phyloP scores from a whole-genome alignment of 2,329 filamentous ascomycete species.

The Colletotrichum nymphaeae region DNA sequence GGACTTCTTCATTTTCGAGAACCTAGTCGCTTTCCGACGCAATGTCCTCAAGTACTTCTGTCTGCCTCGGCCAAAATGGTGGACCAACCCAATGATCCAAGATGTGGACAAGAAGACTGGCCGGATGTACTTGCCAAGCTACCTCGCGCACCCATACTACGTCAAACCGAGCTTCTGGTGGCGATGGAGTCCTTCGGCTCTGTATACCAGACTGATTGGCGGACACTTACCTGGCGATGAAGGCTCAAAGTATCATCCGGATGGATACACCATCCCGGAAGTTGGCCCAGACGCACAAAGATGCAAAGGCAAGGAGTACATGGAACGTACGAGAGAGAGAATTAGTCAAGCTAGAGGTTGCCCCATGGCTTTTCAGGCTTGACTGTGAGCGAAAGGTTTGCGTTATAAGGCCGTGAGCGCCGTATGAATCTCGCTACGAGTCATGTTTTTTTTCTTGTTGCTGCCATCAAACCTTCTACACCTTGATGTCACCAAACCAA shows the following conservation, averaged over 20 bases:
- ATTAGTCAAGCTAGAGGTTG: conserved; percentile 11
- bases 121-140: conserved; percentile 52
- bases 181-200: conserved; percentile 58
- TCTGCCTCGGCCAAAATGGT: conserved; percentile 55
- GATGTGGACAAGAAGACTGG: conserved; percentile 51
- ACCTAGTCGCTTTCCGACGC: conserved; percentile 54
- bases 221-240: conserved; percentile 60
- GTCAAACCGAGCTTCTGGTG: conserved; percentile 60
- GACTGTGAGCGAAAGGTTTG: not conserved
- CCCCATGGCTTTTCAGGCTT: conserved; percentile 12
- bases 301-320: conserved; percentile 37
- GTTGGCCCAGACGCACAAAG: conserved; percentile 38
- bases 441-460: not conserved
- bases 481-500: not conserved
- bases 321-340: conserved; percentile 17
- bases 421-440: no score
- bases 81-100: conserved; percentile 42
- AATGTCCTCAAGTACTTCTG: conserved; percentile 59
- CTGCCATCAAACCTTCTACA: not conserved
- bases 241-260: conserved; percentile 56
- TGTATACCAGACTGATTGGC: conserved; percentile 56
- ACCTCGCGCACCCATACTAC: conserved; percentile 64
- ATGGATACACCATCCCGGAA: conserved; percentile 54
- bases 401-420: not conserved
- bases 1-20: conserved; percentile 1